Evolutionary conservation across 768 basidiomycete species (phyloP).

Genomic region (Dacryopinax spathularia): DNA sequence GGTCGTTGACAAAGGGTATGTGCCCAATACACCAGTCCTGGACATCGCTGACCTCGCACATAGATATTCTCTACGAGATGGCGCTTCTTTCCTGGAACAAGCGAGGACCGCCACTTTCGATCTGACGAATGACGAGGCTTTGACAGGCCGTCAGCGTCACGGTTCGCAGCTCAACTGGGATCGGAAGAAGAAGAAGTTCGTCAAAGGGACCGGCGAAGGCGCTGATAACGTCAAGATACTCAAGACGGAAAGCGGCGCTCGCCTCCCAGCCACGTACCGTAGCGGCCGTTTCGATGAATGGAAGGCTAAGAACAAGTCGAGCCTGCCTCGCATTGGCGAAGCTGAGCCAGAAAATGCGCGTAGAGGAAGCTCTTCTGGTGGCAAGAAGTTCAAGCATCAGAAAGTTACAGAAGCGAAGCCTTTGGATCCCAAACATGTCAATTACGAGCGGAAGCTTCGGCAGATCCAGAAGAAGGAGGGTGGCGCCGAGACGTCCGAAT

Average conservation of each 20-base stretch:
- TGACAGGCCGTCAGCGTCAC: conserved; percentile 39
- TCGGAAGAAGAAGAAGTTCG: conserved; percentile 88
- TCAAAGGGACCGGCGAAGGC: conserved; percentile 70
- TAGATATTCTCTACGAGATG: conserved; percentile 81
- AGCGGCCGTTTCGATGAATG: conserved; percentile 93
- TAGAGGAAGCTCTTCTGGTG: conserved; percentile 29
- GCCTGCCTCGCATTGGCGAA: conserved; percentile 72
- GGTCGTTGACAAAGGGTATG: conserved; percentile 77
- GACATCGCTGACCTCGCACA: neutral
- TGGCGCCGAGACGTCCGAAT: conserved; percentile 15
- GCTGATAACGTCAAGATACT: conserved; percentile 91
- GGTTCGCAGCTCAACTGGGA: conserved; percentile 74
- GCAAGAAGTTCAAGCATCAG: conserved; percentile 56
- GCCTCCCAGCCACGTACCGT: conserved; percentile 80
- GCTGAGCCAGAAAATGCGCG: conserved; percentile 38
- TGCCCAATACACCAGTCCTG: conserved; percentile 1
- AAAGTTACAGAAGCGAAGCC: conserved; percentile 52
- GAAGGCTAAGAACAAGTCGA: conserved; percentile 63
- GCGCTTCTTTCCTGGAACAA: conserved; percentile 73
- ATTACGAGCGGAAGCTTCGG: conserved; percentile 61
- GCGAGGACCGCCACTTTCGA: conserved; percentile 70
- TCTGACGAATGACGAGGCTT: conserved; percentile 61
- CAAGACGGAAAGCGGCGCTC: conserved; percentile 79
- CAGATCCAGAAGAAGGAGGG: conserved; percentile 43
- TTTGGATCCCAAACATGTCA: conserved; percentile 53